These are phyloP conservation scores for Microcyclospora tardicrescens DNA, from an alignment of 2,329 filamentous ascomycete species.

Conservation along the genomic window DNA sequence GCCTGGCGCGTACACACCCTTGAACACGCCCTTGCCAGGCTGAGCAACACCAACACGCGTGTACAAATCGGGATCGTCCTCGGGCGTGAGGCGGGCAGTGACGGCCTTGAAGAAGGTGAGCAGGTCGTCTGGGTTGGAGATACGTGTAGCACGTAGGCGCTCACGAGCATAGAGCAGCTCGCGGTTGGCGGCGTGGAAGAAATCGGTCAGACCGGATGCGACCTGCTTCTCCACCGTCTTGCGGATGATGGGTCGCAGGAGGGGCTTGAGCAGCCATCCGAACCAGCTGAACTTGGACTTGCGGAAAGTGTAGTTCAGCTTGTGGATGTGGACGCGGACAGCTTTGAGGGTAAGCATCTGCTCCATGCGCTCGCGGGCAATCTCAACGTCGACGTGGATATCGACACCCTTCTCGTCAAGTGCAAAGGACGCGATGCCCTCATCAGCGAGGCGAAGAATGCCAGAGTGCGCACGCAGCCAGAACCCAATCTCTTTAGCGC, in stretches of 20 bases:
- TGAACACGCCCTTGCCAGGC: constrained; percentile 55
- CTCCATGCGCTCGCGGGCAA: constrained; percentile 65
- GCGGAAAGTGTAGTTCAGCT: constrained; percentile 65
- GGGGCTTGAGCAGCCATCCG: constrained; percentile 70
- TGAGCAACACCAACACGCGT: constrained; percentile 56
- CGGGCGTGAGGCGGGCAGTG: constrained; percentile 58
- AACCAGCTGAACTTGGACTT: constrained; percentile 65
- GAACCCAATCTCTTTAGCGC: constrained; percentile 79
- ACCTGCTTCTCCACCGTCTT: constrained; percentile 70
- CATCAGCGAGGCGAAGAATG: constrained; percentile 60
- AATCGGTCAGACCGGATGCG: constrained; percentile 54
- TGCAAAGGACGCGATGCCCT: constrained; percentile 73
- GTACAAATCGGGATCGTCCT: constrained; percentile 64
- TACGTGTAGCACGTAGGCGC: constrained; percentile 69
- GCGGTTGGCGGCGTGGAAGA: constrained; percentile 62
- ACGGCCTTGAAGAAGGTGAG: constrained; percentile 74
- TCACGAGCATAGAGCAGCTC: constrained; percentile 81
- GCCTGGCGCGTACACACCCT: constrained; percentile 74
- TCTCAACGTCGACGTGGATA: constrained; percentile 70
- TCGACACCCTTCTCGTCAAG: constrained; percentile 82
- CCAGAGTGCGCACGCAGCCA: constrained; percentile 72
- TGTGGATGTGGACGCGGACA: constrained; percentile 73
- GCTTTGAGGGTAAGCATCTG: constrained; percentile 64
- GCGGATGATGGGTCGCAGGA: constrained; percentile 68
- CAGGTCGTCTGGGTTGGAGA: constrained; percentile 66